Evolutionary conservation across 2,329 filamentous ascomycete genomes (phyloP), one percentile per base, ranked within the genome.

Genomic region (Zalaria obscura): DNA sequence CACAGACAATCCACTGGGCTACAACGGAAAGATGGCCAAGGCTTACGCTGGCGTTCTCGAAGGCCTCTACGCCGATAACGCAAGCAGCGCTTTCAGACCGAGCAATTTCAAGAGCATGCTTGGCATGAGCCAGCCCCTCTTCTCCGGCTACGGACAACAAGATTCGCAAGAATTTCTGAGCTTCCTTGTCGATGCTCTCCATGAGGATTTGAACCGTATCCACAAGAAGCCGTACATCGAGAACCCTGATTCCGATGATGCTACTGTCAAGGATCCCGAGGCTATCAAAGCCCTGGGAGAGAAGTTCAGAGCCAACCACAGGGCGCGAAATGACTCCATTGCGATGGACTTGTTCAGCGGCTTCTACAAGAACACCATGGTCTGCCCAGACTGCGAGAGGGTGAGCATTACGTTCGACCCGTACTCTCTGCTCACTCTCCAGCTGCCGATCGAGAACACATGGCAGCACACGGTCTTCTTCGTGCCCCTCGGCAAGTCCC

Each of bases 321-420:
- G 86, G 55, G 80, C 81, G 48, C 80, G 91, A 40, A 94, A 98
- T 51, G 87, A 96, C 56, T 96, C 91, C 0, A 82, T 96, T 34
- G 84, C 95, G 50, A 89, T 86, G 43, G 91, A 98, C 57, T 71
- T 98, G 7, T 98, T 98, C 60, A 93, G 86, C 25, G 91, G 91
- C 48, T 86, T 96, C 73, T 98, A 96, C 73, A 95, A 96, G 66
- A 96, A 93, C 36, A 96, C 89, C 0, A 74, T 98, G 48, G 81
- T 91, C 48, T 98, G 91, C 56, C 91, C 91, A 0, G 75, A 73
- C 5, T 98, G 91, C 59, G 74, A 81, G 51, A 98, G 96, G 65
- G 83, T 96, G 62, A 95, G 88, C 73, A 94, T 98, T 53, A 96
- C 91, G 0, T 98, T 98, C 55, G 91, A 98, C 58, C 91, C 91